Conservation (phyloP, 306 rosid genomes). For the Dalbergia oliveri region DNA sequence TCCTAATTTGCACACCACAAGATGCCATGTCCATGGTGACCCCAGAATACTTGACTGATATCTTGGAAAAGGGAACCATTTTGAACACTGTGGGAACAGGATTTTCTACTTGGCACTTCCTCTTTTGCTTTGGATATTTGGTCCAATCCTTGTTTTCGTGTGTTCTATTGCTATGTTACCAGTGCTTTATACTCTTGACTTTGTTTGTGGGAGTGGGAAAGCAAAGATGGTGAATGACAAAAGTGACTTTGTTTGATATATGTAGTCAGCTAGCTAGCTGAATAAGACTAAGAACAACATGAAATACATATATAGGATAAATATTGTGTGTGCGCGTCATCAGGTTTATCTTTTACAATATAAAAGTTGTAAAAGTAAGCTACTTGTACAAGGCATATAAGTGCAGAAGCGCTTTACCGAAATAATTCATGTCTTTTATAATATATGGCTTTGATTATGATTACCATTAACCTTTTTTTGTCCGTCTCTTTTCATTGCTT, state of each 20-base stretch:
- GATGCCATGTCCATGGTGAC: constrained; percentile 57
- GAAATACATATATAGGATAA: not conserved
- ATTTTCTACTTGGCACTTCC: constrained; percentile 78
- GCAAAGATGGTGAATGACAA: constrained; percentile 23
- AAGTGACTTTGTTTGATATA: constrained; percentile 38
- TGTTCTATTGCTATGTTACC: constrained; percentile 67
- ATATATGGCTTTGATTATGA: not conserved
- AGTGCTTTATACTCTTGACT: constrained; percentile 74
- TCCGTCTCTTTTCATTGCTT: not conserved
- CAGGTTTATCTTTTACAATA: not conserved
- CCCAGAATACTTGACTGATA: constrained; percentile 62
- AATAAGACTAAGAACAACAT: not conserved
- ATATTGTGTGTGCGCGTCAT: not conserved
- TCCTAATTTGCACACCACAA: constrained; percentile 71
- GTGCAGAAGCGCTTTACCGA: constrained; percentile 4
- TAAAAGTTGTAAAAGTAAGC: constrained; percentile 2
- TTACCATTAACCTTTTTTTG: not conserved
- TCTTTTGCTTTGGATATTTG: constrained; percentile 82
- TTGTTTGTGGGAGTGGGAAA: constrained; percentile 50
- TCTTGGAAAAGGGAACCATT: constrained; percentile 66
- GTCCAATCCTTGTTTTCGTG: constrained; percentile 75
- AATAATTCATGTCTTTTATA: not conserved
- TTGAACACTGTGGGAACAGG: constrained; percentile 82
- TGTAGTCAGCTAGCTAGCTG: not conserved
- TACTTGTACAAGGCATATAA: not conserved